Evolutionary conservation across 352 stramenopile genomes (phyloP), one percentile per base, ranked within the genome.

Genomic region (Aphanomyces stellatus): DNA sequence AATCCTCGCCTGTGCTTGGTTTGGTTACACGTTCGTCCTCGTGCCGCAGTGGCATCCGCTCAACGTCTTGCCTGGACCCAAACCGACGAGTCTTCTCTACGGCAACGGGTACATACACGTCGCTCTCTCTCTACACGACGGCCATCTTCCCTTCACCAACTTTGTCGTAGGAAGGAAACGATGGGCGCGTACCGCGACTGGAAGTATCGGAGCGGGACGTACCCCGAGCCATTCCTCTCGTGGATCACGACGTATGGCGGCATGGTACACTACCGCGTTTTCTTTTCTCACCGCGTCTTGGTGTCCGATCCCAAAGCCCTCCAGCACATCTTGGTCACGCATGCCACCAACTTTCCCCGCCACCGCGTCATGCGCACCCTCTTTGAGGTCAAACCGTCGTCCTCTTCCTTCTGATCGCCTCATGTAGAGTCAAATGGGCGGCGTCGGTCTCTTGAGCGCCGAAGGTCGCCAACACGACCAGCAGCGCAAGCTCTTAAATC

Each of bases 401-500:
- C 37, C 8, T 43, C 8, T 43, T 8, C 8, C 17, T 8, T 43
- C 17, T 43, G 37, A 43, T 43, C 8, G 37, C 8, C 37, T 43
- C 17, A 17, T 43, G 42, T 28, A 35, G 28, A 27, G n/a, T 11
- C 31, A 53, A 10, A 46, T 41, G 27, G n/a, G 25, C 7, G 57
- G 57, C 57, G 13, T 30, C 1, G 57, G 57, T 17, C 28, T 65
- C 17, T 8, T 65, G 17, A 65, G 34, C 6, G 30, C 57, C 11
- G 57, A 65, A 33, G 57, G 22, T 7, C 27, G 34, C 13, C 19
- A 8, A 15, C 57, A 65, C 30, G 57, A 37, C 40, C 15, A 1
- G 15, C 57, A 65, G 27, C 40, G 57, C 40, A 65, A 65, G 17
- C 19, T 65, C 11, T 22, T 65, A 15, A 65, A 65, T 25, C 57